Base-by-base conservation (phyloP, 2,329 filamentous ascomycete genomes). In the Aureobasidium vineae region DNA sequence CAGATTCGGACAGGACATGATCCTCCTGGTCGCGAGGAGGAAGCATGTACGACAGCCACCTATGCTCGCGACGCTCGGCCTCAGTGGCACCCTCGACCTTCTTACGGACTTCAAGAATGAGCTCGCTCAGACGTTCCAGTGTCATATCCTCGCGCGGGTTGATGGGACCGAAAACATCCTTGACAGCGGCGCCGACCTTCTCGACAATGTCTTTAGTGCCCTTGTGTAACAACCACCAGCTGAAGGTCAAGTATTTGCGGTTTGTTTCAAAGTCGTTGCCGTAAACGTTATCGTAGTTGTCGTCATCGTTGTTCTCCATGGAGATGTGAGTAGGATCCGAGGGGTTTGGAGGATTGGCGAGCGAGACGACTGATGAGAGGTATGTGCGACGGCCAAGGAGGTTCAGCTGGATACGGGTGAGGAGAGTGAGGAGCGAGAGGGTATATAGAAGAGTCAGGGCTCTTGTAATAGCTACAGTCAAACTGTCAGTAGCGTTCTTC, bases 211-310 rank as follows among this genome's bases (percentile, higher is more conserved):
- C 87, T 70, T 88, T 86, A 88, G 92, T 98, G 50, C 95, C 95
- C 70, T 87, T 87, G 78, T 99, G 94, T 56, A 99, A 83, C 54
- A 99, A 81, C 93, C 94, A 99, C 95, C 95, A 99, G 79, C 92
- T 97, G 77, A 98, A 96, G 47, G 93, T 96, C 57, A 99, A 83
- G 75, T 98, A 99, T 74, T 91, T 90, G 72, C 93, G 85, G 78
- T 99, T 99, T 40, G 92, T 96, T 77, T 97, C 93, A 71, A 97
- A 97, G 77, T 99, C 95, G 77, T 90, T 94, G 52, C 92, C 92
- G 75, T 96, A 92, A 4, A 88, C 85, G 72, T 93, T 90, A 64
- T 94, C 90, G 21, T 85, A 83, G 73, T 90, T 89, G 75, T 95
- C 91, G 75, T 97, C 93, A 75, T 97, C 94, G 73, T 96, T 88